Evolutionary conservation across 2,329 filamentous ascomycete genomes (phyloP).

Genomic region (Pleoardoris graminearum): DNA sequence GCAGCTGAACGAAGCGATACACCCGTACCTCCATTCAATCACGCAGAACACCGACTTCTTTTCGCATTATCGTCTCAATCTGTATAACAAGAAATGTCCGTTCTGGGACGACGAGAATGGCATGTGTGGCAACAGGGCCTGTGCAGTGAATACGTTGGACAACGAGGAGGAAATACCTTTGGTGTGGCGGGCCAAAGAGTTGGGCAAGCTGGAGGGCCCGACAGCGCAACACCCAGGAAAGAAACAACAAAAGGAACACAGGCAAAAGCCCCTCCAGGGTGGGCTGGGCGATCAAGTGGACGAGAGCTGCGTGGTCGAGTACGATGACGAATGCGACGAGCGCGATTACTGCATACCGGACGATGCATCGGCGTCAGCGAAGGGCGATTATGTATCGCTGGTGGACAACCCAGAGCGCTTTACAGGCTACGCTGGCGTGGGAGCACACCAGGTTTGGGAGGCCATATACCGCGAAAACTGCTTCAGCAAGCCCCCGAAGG

Average conservation of each 20-base stretch:
- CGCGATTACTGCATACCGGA: constrained; percentile 96
- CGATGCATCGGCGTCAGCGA: constrained; percentile 81
- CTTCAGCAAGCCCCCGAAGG: constrained; percentile 62
- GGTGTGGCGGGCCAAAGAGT: constrained; percentile 88
- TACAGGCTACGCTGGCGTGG: constrained; percentile 86
- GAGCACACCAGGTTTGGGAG: constrained; percentile 90
- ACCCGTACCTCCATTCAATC: constrained; percentile 76
- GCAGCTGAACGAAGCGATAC: constrained; percentile 74
- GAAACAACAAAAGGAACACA: constrained; percentile 70
- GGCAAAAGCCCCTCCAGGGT: constrained; percentile 75
- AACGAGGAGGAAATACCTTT: constrained; percentile 91
- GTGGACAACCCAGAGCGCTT: constrained; percentile 93
- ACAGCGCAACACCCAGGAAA: constrained; percentile 85
- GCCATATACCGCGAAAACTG: constrained; percentile 97
- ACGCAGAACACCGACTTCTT: constrained; percentile 95
- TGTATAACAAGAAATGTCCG: constrained; percentile 92
- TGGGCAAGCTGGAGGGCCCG: constrained; percentile 90
- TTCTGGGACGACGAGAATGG: constrained; percentile 94
- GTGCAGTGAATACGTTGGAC: constrained; percentile 91
- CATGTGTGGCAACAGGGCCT: constrained; percentile 96
- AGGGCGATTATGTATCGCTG: constrained; percentile 95
- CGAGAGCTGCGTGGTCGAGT: constrained; percentile 96
- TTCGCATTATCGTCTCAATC: constrained; percentile 92
- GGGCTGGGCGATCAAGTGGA: constrained; percentile 82
- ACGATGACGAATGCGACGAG: constrained; percentile 95